Conservation (phyloP, 768 basidiomycete species). For the Melanogaster broomeanus region DNA sequence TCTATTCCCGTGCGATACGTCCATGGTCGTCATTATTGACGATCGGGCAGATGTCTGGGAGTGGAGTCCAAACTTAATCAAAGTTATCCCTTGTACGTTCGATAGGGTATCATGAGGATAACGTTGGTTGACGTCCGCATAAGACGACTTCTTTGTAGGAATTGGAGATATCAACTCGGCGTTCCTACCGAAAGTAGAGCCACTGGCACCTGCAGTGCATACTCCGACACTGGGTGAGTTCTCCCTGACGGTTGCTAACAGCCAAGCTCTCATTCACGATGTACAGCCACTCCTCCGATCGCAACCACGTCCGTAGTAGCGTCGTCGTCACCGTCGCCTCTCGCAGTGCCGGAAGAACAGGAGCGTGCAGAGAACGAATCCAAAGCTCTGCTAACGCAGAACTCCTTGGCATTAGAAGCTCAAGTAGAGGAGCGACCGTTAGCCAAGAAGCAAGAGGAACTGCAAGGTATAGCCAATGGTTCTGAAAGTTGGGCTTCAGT, state of each 20-base stretch:
- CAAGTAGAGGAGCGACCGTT: slow-evolving; percentile 86
- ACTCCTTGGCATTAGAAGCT: slow-evolving; percentile 76
- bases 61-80: slow-evolving; percentile 94
- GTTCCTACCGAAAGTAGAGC: slow-evolving; percentile 80
- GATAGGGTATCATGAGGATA: not conserved
- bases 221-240: slow-evolving; percentile 25
- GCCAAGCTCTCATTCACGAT: slow-evolving; percentile 5
- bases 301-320: slow-evolving; percentile 17
- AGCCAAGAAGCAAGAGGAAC: slow-evolving; percentile 83
- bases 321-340: slow-evolving; percentile 12
- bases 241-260: not conserved
- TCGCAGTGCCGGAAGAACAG: slow-evolving; percentile 35
- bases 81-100: slow-evolving; percentile 89
- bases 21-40: slow-evolving; percentile 99
- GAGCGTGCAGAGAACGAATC: slow-evolving; percentile 47
- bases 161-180: slow-evolving; percentile 98
- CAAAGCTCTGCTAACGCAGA: slow-evolving; percentile 65
- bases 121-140: slow-evolving; percentile 3
- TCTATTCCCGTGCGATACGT: slow-evolving; percentile 94
- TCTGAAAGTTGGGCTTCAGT: not conserved
- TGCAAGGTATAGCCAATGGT: slow-evolving; percentile 48
- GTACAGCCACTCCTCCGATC: slow-evolving; percentile 15
- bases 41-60: slow-evolving; percentile 99
- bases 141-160: slow-evolving; percentile 97
- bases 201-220: slow-evolving; percentile 33